These are phyloP conservation scores for Diplogelasinospora grovesii DNA, from an alignment of 495 filamentous ascomycete genomes.

Conservation along the genomic window DNA sequence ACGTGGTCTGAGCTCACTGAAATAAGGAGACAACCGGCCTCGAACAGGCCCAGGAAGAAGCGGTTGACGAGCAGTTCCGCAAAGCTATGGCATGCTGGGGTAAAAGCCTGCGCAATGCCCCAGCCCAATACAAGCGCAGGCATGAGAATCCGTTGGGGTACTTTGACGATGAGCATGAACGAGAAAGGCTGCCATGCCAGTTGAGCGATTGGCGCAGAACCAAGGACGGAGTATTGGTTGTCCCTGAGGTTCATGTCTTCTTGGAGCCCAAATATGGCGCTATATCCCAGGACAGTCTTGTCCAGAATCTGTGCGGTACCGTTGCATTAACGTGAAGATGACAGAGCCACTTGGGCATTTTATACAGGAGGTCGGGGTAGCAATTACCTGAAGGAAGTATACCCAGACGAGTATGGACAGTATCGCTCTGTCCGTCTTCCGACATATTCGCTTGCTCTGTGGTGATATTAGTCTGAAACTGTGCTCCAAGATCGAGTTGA, in stretches of 20 bases:
- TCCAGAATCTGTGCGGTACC: conserved; percentile 54
- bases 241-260: conserved; percentile 48
- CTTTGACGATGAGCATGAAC: conserved; percentile 56
- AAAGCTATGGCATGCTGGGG: conserved; percentile 48
- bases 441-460: conserved; percentile 47
- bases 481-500: background rate
- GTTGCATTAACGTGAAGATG: conserved; percentile 4
- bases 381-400: conserved; percentile 48
- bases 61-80: conserved; percentile 44
- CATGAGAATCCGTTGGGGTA: conserved; percentile 60
- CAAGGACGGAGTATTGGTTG: conserved; percentile 55
- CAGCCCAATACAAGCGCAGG: conserved; percentile 52
- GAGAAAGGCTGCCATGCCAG: conserved; percentile 62
- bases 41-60: conserved; percentile 58
- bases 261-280: conserved; percentile 55
- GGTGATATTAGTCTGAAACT: background rate
- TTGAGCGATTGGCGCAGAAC: conserved; percentile 56
- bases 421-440: conserved; percentile 56
- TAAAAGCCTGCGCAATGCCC: conserved; percentile 53
- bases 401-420: conserved; percentile 56
- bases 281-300: conserved; percentile 58
- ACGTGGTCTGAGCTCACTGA: too few relatives aligned
- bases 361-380: background rate
- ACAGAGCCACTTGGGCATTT: background rate
- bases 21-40: conserved; percentile 55